Conservation (phyloP, 75 land plant genomes). For the Pinus taeda region DNA sequence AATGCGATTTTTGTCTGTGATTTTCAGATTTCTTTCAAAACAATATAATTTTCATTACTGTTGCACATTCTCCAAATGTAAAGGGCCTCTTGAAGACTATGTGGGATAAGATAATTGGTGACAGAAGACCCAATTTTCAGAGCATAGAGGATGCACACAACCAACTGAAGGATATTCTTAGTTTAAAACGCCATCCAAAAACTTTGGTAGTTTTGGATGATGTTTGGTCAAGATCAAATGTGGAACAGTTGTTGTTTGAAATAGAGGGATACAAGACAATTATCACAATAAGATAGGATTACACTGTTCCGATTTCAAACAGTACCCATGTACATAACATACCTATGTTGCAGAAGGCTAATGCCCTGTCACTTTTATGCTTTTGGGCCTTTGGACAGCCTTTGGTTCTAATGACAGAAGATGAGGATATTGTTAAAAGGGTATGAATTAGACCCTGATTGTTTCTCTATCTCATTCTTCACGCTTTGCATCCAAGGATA, state of each 20-base stretch:
- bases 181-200: background rate
- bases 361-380: constrained; percentile 52
- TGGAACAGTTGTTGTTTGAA: constrained; percentile 35
- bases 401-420: constrained; percentile 20
- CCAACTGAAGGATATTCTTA: background rate
- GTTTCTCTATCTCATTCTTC: background rate
- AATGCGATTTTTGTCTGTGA: background rate
- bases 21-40: constrained; percentile 35
- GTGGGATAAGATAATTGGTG: constrained; percentile 21
- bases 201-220: constrained; percentile 46
- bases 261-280: constrained; percentile 40
- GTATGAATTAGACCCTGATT: constrained; percentile 3
- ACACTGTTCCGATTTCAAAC: background rate
- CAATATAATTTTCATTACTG: constrained; percentile 49
- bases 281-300: constrained; percentile 34
- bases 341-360: constrained; percentile 37
- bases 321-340: constrained; percentile 21
- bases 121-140: background rate
- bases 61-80: constrained; percentile 47
- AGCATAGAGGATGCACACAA: constrained; percentile 4
- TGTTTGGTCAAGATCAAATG: constrained; percentile 45
- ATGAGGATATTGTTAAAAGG: constrained; percentile 45
- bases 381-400: constrained; percentile 42
- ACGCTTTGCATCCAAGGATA: background rate
- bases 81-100: constrained; percentile 17